Evolutionary conservation across 2,329 filamentous ascomycete genomes (phyloP).

Genomic region (Xylariaceae sp.): DNA sequence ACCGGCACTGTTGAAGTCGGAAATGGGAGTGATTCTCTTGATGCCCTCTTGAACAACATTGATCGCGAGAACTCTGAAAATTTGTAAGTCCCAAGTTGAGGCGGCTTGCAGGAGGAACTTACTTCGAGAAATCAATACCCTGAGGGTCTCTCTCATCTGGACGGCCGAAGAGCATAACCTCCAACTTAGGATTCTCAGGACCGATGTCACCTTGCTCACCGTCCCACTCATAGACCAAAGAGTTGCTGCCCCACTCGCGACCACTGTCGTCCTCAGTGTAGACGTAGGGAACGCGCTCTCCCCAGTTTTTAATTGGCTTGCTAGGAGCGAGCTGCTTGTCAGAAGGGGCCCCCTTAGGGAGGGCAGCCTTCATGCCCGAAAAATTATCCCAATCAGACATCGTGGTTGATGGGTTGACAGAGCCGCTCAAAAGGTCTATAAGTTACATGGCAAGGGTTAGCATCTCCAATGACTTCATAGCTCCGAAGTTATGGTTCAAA

Average conservation of each 20-base stretch:
- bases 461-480: neutral
- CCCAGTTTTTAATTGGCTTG: slow-evolving; percentile 47
- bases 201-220: slow-evolving; percentile 87
- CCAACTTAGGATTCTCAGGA: slow-evolving; percentile 69
- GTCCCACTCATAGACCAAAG: slow-evolving; percentile 78
- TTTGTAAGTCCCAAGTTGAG: slow-evolving; percentile 2
- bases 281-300: slow-evolving; percentile 48
- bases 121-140: slow-evolving; percentile 48
- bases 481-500: neutral
- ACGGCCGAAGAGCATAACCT: slow-evolving; percentile 72
- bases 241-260: slow-evolving; percentile 55
- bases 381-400: slow-evolving; percentile 32
- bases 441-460: neutral
- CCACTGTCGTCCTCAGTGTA: slow-evolving; percentile 44
- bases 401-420: slow-evolving; percentile 13
- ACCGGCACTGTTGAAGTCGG: slow-evolving; percentile 72
- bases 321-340: slow-evolving; percentile 4
- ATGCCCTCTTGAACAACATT: slow-evolving; percentile 61
- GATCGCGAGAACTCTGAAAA: slow-evolving; percentile 55
- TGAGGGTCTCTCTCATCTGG: slow-evolving; percentile 58
- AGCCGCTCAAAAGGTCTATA: neutral
- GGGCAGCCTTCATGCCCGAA: slow-evolving; percentile 37
- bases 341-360: slow-evolving; percentile 29
- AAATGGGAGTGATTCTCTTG: slow-evolving; percentile 52
- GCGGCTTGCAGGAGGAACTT: slow-evolving; percentile 1